Conservation (phyloP, 2,329 filamentous ascomycete genomes). For the Fusarium napiforme region DNA sequence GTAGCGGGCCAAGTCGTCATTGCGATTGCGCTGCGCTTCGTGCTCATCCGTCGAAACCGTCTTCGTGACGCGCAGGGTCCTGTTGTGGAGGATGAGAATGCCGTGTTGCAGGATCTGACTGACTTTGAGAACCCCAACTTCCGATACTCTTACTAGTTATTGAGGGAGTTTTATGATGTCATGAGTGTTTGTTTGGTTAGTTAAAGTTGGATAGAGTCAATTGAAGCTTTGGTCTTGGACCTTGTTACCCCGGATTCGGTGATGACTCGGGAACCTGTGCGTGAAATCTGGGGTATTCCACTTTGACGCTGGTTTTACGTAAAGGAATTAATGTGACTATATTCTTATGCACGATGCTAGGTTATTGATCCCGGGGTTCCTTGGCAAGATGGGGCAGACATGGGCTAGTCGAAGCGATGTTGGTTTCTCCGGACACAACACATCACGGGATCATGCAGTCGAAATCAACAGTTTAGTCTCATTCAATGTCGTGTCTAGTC, state of each 20-base stretch:
- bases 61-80: slow-evolving; percentile 39
- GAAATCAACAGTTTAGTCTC: background rate
- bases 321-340: slow-evolving; percentile 4
- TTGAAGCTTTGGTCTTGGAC: slow-evolving; percentile 3
- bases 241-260: slow-evolving; percentile 4
- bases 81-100: slow-evolving; percentile 31
- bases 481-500: slow-evolving; percentile 17
- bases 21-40: slow-evolving; percentile 31
- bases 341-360: background rate
- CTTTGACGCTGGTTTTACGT: slow-evolving; percentile 19
- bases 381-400: slow-evolving; percentile 7
- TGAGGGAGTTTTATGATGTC: background rate
- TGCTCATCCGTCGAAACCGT: slow-evolving; percentile 42
- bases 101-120: slow-evolving; percentile 41
- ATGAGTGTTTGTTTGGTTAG: background rate
- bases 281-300: slow-evolving; percentile 18
- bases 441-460: background rate
- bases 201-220: background rate
- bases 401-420: background rate
- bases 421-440: background rate
- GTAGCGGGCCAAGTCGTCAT: slow-evolving; percentile 35
- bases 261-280: background rate
- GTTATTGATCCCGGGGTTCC: background rate
- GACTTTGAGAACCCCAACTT: slow-evolving; percentile 46
- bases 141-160: slow-evolving; percentile 40